phyloP scores from a whole-genome alignment of 2,329 filamentous ascomycete species.

The Hortaea sp. region DNA sequence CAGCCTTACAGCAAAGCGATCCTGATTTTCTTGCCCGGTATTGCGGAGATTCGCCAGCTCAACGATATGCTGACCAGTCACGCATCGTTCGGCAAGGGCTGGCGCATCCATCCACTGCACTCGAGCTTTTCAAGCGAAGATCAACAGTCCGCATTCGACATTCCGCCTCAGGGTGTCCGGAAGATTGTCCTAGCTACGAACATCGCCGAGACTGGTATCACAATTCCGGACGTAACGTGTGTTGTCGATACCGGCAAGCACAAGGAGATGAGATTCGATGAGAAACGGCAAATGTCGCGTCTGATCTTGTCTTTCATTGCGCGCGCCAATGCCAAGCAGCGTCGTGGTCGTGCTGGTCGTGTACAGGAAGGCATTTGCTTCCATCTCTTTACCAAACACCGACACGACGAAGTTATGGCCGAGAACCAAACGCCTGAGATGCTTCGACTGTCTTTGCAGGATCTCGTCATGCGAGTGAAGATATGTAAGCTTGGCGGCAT shows the following conservation, averaged over 20 bases:
- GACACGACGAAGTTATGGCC: conserved; percentile 73
- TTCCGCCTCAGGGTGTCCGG: conserved; percentile 69
- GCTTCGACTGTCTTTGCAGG: conserved; percentile 84
- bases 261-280: conserved; percentile 94
- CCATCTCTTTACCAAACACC: conserved; percentile 83
- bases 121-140: conserved; percentile 94
- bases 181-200: conserved; percentile 97
- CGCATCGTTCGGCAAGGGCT: conserved; percentile 61
- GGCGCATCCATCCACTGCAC: conserved; percentile 83
- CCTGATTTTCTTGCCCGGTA: conserved; percentile 87
- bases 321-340: conserved; percentile 87
- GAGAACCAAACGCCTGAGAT: conserved; percentile 96
- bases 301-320: conserved; percentile 94
- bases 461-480: conserved; percentile 90
- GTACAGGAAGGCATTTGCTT: conserved; percentile 94
- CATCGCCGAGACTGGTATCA: conserved; percentile 97
- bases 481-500: conserved; percentile 94
- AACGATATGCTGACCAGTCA: conserved; percentile 78
- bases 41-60: conserved; percentile 59
- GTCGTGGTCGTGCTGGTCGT: conserved; percentile 84
- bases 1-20: conserved; percentile 75
- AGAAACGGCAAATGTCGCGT: conserved; percentile 79
- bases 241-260: conserved; percentile 96
- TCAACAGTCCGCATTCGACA: conserved; percentile 81
- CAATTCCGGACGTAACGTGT: conserved; percentile 93